These are phyloP conservation scores for Aurantiochytrium sp. DNA, from an alignment of 108 stramenopile genomes.

Conservation along the genomic window DNA sequence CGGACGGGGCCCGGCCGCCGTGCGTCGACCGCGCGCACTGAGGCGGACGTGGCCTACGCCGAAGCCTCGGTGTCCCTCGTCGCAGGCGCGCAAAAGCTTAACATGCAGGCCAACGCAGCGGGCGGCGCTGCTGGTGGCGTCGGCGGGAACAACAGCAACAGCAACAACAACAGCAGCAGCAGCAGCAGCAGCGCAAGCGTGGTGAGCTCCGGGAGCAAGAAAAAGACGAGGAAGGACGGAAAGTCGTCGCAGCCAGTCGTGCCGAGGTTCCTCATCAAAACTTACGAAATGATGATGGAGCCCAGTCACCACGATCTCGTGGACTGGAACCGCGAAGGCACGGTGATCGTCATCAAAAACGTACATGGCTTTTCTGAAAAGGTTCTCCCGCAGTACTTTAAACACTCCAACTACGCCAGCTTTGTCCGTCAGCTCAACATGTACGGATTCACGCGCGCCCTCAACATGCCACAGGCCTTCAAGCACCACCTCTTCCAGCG, in stretches of 20 bases:
- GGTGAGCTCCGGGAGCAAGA: no score
- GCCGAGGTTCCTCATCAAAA: conserved; percentile 16
- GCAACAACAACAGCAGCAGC: no score
- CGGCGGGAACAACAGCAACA: no score
- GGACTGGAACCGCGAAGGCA: background rate
- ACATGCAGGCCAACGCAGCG: no score
- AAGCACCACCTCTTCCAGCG: conserved; percentile 17
- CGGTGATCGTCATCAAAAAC: conserved; percentile 14
- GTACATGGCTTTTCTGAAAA: background rate
- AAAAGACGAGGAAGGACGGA: background rate
- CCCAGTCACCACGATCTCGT: background rate
- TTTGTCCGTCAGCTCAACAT: conserved; percentile 90
- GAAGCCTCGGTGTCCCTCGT: no score
- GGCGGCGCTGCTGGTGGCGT: no score
- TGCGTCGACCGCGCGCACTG: no score
- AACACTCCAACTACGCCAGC: conserved; percentile 80
- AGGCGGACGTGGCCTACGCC: no score
- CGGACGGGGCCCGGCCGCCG: no score
- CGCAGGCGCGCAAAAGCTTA: no score
- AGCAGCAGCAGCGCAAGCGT: no score
- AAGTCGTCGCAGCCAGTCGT: background rate
- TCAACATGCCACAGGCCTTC: conserved; percentile 6
- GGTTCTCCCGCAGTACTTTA: conserved; percentile 76
- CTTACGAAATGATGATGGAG: conserved; percentile 8
- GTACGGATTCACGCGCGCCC: conserved; percentile 54